phyloP scores from a whole-genome alignment of 2,329 filamentous ascomycete species.

The Talaromyces sp. region DNA sequence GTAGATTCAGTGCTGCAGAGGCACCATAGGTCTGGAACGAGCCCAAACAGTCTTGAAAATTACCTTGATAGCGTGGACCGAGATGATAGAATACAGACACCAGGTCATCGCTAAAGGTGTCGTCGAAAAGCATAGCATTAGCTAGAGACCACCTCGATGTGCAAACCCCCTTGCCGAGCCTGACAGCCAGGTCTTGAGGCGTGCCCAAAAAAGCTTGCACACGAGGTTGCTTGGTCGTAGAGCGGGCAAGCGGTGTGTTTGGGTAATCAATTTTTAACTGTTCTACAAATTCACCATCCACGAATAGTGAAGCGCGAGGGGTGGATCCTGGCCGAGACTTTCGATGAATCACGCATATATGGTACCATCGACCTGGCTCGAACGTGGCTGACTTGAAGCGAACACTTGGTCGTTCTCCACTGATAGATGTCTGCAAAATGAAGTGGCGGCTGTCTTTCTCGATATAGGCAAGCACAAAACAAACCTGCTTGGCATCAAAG shows the following conservation, averaged over 20 bases:
- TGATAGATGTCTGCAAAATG: constrained; percentile 92
- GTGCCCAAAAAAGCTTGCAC: constrained; percentile 93
- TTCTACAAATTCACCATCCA: constrained; percentile 91
- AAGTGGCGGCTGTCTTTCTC: constrained; percentile 91
- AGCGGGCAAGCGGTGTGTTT: constrained; percentile 61
- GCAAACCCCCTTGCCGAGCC: constrained; percentile 66
- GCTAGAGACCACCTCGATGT: constrained; percentile 83
- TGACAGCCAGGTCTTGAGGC: constrained; percentile 75
- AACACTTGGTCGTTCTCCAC: constrained; percentile 78
- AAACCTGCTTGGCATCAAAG: constrained; percentile 85
- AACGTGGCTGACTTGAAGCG: constrained; percentile 84
- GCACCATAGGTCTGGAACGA: constrained; percentile 95
- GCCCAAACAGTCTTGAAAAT: constrained; percentile 93
- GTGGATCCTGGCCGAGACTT: constrained; percentile 67
- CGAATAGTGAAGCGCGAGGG: constrained; percentile 79
- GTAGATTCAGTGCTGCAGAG: constrained; percentile 81
- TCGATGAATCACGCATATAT: constrained; percentile 82
- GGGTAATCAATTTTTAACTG: constrained; percentile 88
- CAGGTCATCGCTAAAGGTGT: constrained; percentile 83
- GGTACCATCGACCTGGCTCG: constrained; percentile 77
- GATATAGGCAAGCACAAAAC: constrained; percentile 88
- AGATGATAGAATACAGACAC: constrained; percentile 86
- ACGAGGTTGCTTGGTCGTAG: constrained; percentile 46
- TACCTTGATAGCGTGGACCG: constrained; percentile 85
- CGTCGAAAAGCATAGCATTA: constrained; percentile 82